Evolutionary conservation across 2,329 filamentous ascomycete species (phyloP), one percentile per base, ranked within the genome.

Genomic region (Claviceps capensis): DNA sequence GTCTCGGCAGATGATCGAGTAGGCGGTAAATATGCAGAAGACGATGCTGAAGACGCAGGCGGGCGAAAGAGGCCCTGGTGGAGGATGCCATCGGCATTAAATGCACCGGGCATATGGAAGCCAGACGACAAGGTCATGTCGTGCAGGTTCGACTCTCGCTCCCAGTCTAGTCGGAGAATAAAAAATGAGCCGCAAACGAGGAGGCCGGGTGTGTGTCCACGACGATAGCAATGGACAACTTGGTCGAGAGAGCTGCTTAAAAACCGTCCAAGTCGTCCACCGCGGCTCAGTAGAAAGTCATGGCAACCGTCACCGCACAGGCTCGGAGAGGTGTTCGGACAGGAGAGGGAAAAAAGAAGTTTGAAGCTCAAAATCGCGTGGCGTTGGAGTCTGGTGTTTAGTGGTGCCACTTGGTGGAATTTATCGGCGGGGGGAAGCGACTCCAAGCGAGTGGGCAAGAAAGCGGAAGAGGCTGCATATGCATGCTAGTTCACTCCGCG

Each of bases 21-120:
- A 36, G 60, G 54, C 36, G 65, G 60, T n/a, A 72, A 60, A 52
- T 72, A 70, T 50, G 60, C 61, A 9, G 70, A 67, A 58, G 64
- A 68, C 48, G 70, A 66, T 50, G 63, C 61, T 26, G 71, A 68
- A 7, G 73, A 72, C 19, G 64, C 60, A 7, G 73, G 72, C 11
- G 72, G 71, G 52, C 71, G 70, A 55, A 75, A 75, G 36, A 76
- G 63, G 49, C 71, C 71, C 6, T 72, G 67, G 56, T 74, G 70
- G 37, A 30, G 26, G 8, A 71, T 62, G 58, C 66, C 63, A 42
- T 67, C 65, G 48, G 58, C 55, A 55, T 66, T 62, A 47, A 67
- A 67, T 49, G 62, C 57, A 42, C 65, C 65, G 16, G 65, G 65
- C 63, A 68, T 66, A 52, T 64, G 65, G 57, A 67, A 66, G 55